Evolutionary conservation across 768 basidiomycete species (phyloP).

Genomic region (Pulveroboletus sp.): DNA sequence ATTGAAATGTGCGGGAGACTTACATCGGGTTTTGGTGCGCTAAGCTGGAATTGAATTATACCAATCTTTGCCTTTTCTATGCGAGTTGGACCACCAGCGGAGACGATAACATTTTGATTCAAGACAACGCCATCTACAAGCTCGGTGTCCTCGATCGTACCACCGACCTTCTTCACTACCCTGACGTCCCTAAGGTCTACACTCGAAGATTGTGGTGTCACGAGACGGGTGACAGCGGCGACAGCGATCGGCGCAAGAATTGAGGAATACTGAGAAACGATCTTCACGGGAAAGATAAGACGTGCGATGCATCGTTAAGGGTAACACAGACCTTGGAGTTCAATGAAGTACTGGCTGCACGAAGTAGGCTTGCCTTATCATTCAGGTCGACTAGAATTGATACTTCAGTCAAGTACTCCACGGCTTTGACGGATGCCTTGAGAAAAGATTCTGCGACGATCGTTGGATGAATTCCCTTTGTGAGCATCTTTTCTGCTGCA

Average conservation of each 20-base stretch:
- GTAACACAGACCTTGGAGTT: slow-evolving; percentile 77
- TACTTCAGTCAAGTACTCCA: slow-evolving; percentile 90
- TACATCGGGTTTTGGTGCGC: slow-evolving; percentile 96
- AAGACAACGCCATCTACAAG: slow-evolving; percentile 95
- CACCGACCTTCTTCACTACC: slow-evolving; percentile 96
- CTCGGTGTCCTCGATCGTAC: slow-evolving; percentile 98
- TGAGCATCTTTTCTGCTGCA: slow-evolving; percentile 94
- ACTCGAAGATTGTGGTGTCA: slow-evolving; percentile 84
- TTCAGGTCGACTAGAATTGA: slow-evolving; percentile 88
- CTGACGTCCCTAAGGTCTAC: slow-evolving; percentile 96
- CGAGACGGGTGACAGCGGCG: slow-evolving; percentile 88
- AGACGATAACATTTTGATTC: slow-evolving; percentile 87
- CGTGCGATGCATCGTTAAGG: neutral
- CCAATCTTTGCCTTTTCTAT: slow-evolving; percentile 99
- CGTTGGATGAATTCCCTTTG: slow-evolving; percentile 96
- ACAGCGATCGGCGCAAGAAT: slow-evolving; percentile 98
- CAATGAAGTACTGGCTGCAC: slow-evolving; percentile 91
- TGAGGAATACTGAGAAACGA: slow-evolving; percentile 98
- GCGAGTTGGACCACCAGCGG: slow-evolving; percentile 89
- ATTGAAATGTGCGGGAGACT: slow-evolving; percentile 23
- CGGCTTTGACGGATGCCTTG: slow-evolving; percentile 86
- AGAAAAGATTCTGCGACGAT: slow-evolving; percentile 95
- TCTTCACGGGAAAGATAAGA: slow-evolving; percentile 44
- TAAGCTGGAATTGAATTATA: slow-evolving; percentile 96
- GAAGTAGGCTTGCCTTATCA: slow-evolving; percentile 78